Evolutionary conservation across 306 rosid genomes (phyloP).

Genomic region (Gillenia trifoliata): DNA sequence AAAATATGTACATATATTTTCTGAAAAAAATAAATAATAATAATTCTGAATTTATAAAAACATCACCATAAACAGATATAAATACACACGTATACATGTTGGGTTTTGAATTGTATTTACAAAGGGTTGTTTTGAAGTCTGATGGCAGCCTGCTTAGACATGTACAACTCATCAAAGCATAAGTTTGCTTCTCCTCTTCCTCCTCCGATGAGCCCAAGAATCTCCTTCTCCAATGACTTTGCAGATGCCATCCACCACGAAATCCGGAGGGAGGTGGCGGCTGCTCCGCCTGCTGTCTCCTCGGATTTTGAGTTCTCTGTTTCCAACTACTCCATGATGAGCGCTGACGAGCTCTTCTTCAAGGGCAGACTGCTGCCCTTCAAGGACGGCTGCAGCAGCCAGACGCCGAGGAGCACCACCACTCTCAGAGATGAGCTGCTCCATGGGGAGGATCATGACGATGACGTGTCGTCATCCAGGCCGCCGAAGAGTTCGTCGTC

Average conservation of each 20-base stretch:
- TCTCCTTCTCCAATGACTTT: slow-evolving; percentile 89
- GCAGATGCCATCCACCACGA: slow-evolving; percentile 57
- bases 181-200: slow-evolving; percentile 10
- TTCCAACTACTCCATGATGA: slow-evolving; percentile 68
- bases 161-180: slow-evolving; percentile 68
- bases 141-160: slow-evolving; percentile 76
- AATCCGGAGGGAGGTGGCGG: slow-evolving; percentile 11
- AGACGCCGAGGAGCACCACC: slow-evolving; percentile 48
- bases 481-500: slow-evolving; percentile 57
- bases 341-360: slow-evolving; percentile 89
- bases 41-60: neutral
- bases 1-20: neutral
- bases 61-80: slow-evolving; percentile 29
- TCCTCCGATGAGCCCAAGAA: slow-evolving; percentile 83
- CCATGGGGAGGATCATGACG: slow-evolving; percentile 32
- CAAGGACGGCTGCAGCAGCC: slow-evolving; percentile 36
- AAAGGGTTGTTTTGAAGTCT: slow-evolving; percentile 45
- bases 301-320: slow-evolving; percentile 86
- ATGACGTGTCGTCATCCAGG: slow-evolving; percentile 38
- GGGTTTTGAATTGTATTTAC: slow-evolving; percentile 23
- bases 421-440: slow-evolving; percentile 88
- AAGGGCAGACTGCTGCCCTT: slow-evolving; percentile 79
- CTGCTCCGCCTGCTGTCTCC: slow-evolving; percentile 12
- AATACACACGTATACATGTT: slow-evolving; percentile 36
- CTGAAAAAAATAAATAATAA: neutral